Base-by-base conservation (phyloP, 352 stramenopile genomes). In the Globisporangium spiculum region DNA sequence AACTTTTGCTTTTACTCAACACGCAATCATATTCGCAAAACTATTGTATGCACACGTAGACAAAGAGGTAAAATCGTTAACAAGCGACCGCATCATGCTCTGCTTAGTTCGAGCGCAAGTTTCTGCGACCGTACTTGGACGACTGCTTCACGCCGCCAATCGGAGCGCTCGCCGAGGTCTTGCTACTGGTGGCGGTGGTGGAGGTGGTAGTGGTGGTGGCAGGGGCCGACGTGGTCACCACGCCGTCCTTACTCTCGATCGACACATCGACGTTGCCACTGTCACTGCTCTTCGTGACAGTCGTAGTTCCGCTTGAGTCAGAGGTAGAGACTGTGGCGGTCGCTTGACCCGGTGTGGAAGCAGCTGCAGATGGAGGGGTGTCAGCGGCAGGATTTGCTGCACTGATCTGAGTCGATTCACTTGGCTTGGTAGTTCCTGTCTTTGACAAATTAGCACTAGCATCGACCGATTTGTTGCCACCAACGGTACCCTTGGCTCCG, bases 191-290 rank as follows among this genome's bases (percentile, higher is more conserved):
- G 26, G 26, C 26, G 16, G 26, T 30, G 26, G 26, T 30, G 26
- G 26, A 1, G 16, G 26, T 24, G 6, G 53, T 41, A 8, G 16
- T 22, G 16, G 53, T 24, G 6, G 53, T 59, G 5, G 26, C 26
- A 24, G 26, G 16, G 14, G 1, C 26, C 12, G 53, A 59, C 16
- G 53, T 59, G 26, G 14, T 38, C 26, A 38, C 53, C 53, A 16
- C 26, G 26, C 53, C 53, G 14, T 59, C 53, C 26, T 59, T 59
- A 1, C 34, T 59, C 53, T 59, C 53, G 26, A 59, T 59, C 5
- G 53, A 59, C 22, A 59, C 53, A 6, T 59, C 53, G 14, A 59
- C 53, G 53, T 59, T 59, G 32, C 53, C 53, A 59, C 53, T 59
- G 26, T 12, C 53, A 38, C 53, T 59, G 26, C 24, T 59, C 53